Evolutionary conservation across 306 rosid genomes (phyloP).

Genomic region (Prunus salicina): DNA sequence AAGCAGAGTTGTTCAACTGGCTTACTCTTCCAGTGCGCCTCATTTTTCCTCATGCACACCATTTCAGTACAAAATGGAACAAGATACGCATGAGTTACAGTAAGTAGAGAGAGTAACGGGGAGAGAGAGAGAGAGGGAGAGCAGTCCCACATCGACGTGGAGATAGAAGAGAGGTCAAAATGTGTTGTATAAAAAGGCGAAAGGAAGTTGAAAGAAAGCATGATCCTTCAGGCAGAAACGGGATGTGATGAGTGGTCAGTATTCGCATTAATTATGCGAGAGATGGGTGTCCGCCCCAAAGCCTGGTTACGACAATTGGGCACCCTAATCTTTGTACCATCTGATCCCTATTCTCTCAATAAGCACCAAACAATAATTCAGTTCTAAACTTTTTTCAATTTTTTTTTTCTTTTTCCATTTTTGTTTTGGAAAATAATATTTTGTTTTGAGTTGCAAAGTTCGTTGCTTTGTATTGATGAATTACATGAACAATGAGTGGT

Average conservation of each 20-base stretch:
- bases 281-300: constrained; percentile 61
- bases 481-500: too few species aligned
- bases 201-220: accelerated
- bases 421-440: not conserved
- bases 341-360: constrained; percentile 53
- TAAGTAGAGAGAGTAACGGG: too few species aligned
- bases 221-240: constrained; percentile 95
- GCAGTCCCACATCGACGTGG: constrained; percentile 44
- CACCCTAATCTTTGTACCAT: constrained; percentile 35
- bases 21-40: too few species aligned
- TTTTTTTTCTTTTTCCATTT: too few species aligned
- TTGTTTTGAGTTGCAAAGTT: not conserved
- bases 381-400: too few species aligned
- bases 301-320: constrained; percentile 91
- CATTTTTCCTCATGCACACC: too few species aligned
- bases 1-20: too few species aligned
- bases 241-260: constrained; percentile 73
- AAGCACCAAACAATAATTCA: not conserved
- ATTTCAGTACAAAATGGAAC: too few species aligned
- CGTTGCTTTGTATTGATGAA: too few species aligned
- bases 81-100: too few species aligned
- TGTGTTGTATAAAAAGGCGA: not conserved
- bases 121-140: not conserved
- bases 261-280: constrained; percentile 34
- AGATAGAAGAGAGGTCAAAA: accelerated